These are phyloP conservation scores for Yamadazyma triangularis DNA, from an alignment of 1,139 yeast species.

Conservation along the genomic window DNA sequence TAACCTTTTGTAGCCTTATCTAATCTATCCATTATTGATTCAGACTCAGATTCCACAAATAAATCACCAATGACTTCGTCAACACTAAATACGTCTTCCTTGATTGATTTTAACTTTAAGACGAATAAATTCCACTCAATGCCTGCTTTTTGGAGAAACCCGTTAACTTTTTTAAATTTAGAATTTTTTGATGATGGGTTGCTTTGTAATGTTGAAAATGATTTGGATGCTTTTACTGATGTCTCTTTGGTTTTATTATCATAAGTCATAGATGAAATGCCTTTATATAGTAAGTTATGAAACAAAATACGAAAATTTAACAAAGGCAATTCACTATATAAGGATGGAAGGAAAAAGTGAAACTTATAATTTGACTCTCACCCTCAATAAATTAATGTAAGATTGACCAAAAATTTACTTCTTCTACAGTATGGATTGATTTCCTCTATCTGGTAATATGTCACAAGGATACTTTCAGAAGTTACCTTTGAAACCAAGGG, in stretches of 20 bases:
- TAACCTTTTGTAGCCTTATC: slow-evolving; percentile 18
- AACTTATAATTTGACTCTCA: too few species aligned
- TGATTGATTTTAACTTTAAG: slow-evolving; percentile 28
- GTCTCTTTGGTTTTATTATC: too few species aligned
- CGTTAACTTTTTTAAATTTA: slow-evolving; percentile 9
- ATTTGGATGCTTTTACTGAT: slow-evolving; percentile 2
- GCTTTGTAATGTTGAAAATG: slow-evolving; percentile 4
- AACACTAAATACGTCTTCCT: slow-evolving; percentile 39
- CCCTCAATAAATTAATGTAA: too few species aligned
- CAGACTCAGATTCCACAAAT: slow-evolving; percentile 34
- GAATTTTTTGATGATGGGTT: slow-evolving; percentile 4
- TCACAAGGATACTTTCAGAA: too few species aligned
- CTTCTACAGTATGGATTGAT: too few species aligned
- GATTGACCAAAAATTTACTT: too few species aligned
- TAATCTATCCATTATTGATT: slow-evolving; percentile 19
- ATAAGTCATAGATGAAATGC: neutral
- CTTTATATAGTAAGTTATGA: too few species aligned
- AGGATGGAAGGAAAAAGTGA: too few species aligned
- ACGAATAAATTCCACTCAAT: slow-evolving; percentile 32
- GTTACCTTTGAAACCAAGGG: too few species aligned
- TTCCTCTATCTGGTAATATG: too few species aligned
- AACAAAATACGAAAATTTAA: too few species aligned
- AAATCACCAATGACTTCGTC: slow-evolving; percentile 41
- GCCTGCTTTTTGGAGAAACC: slow-evolving; percentile 31
- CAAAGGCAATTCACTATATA: too few species aligned